These are phyloP conservation scores for Magnaporthiopsis incrustans DNA, from an alignment of 2,329 filamentous ascomycete species.

Conservation along the genomic window DNA sequence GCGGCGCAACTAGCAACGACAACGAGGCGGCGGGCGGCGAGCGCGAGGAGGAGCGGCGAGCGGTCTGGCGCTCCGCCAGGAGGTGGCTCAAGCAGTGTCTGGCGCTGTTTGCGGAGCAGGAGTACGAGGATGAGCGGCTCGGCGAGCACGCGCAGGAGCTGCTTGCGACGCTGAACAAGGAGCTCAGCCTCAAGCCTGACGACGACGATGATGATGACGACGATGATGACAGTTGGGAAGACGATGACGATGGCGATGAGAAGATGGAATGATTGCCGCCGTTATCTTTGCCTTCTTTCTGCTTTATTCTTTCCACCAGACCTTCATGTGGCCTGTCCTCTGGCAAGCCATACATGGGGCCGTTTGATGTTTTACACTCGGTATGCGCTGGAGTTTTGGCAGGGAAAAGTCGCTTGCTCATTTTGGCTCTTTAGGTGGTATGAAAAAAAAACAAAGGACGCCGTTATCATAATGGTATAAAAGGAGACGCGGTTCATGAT, in stretches of 20 bases:
- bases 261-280: conserved; percentile 17
- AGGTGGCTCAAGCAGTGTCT: conserved; percentile 79
- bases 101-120: conserved; percentile 66
- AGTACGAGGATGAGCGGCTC: conserved; percentile 79
- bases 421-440: not conserved
- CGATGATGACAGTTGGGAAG: conserved; percentile 35
- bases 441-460: not conserved
- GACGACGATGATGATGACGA: conserved; percentile 38
- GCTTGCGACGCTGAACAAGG: conserved; percentile 52
- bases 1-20: conserved; percentile 15
- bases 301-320: not conserved
- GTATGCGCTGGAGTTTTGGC: conserved; percentile 2
- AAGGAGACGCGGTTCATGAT: not conserved
- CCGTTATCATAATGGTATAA: not conserved
- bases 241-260: conserved; percentile 44
- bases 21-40: conserved; percentile 23
- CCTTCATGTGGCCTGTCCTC: not conserved
- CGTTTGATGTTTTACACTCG: not conserved
- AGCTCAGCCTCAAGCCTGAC: conserved; percentile 52
- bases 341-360: not conserved
- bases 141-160: conserved; percentile 69
- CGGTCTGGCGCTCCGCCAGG: conserved; percentile 62
- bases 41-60: conserved; percentile 42
- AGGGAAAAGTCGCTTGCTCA: conserved; percentile 3
- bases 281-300: not conserved